phyloP scores from a whole-genome alignment of 1,284 basidiomycete genomes.

The Entoloma clypeatum region DNA sequence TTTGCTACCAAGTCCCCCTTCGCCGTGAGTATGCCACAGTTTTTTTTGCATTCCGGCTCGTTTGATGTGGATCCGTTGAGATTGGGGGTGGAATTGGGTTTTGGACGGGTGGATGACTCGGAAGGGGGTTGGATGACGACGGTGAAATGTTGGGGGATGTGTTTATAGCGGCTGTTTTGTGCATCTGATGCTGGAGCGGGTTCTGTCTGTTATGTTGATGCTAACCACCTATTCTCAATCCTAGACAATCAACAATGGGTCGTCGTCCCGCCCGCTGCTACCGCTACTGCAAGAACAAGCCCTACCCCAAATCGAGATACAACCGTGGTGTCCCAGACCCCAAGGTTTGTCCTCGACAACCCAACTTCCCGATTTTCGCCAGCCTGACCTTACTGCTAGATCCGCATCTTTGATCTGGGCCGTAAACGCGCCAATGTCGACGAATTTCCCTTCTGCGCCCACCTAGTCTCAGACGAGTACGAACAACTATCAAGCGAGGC shows the following conservation, averaged over 20 bases:
- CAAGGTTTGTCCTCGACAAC: constrained; percentile 70
- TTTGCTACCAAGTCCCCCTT: constrained; percentile 5
- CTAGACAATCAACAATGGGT: constrained; percentile 57
- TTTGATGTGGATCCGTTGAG: background rate
- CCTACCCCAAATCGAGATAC: constrained; percentile 91
- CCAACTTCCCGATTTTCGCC: constrained; percentile 12
- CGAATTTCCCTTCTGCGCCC: constrained; percentile 96
- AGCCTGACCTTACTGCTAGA: constrained; percentile 41
- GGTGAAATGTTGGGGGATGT: constrained; percentile 17
- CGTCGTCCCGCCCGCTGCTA: constrained; percentile 96
- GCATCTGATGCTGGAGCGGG: background rate
- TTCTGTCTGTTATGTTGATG: background rate
- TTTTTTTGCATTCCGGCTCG: background rate
- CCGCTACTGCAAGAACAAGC: constrained; percentile 99
- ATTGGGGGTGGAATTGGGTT: constrained; percentile 1
- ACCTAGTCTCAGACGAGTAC: constrained; percentile 97
- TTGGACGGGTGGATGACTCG: constrained; percentile 17
- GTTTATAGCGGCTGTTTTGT: constrained; percentile 7
- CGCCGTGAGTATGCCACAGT: constrained; percentile 15
- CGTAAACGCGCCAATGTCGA: constrained; percentile 94
- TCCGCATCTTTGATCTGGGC: constrained; percentile 92
- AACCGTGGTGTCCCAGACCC: constrained; percentile 98
- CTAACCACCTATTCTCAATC: background rate
- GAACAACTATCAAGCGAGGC: constrained; percentile 97
- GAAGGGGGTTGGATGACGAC: constrained; percentile 19